Conservation (phyloP, 352 stramenopile species). For the Pythium chondricola region DNA sequence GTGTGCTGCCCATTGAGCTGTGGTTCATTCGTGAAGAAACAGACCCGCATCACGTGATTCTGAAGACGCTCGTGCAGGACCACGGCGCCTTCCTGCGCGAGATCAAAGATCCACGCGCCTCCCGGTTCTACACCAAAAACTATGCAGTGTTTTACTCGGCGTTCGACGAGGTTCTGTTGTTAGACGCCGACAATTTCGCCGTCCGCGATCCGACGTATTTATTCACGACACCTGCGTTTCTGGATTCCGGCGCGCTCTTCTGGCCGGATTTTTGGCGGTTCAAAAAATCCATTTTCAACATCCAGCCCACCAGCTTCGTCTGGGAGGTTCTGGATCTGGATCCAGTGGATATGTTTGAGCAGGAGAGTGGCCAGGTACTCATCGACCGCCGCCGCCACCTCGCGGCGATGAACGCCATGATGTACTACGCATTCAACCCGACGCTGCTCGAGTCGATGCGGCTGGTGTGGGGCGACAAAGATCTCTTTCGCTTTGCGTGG, state of each 20-base stretch:
- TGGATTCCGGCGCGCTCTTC: slow-evolving; percentile 47
- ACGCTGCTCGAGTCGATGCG: slow-evolving; percentile 34
- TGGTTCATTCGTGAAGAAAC: slow-evolving; percentile 63
- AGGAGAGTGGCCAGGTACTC: slow-evolving; percentile 73
- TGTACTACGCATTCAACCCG: slow-evolving; percentile 54
- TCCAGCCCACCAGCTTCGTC: slow-evolving; percentile 58
- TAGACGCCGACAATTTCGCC: slow-evolving; percentile 75
- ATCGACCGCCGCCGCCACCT: slow-evolving; percentile 43
- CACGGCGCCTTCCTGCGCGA: slow-evolving; percentile 56
- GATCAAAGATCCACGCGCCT: slow-evolving; percentile 44
- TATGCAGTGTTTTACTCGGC: slow-evolving; percentile 68
- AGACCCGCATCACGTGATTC: slow-evolving; percentile 34
- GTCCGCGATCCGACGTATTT: slow-evolving; percentile 57
- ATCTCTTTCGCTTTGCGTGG: slow-evolving; percentile 55
- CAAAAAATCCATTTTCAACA: slow-evolving; percentile 75
- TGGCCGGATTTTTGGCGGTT: slow-evolving; percentile 76
- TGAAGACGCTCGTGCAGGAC: slow-evolving; percentile 28
- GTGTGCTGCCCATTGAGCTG: slow-evolving; percentile 59
- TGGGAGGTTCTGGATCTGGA: slow-evolving; percentile 66
- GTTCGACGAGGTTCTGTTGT: slow-evolving; percentile 65
- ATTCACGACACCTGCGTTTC: slow-evolving; percentile 47
- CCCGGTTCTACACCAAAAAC: slow-evolving; percentile 67
- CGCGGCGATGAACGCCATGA: slow-evolving; percentile 49
- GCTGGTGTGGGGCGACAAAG: slow-evolving; percentile 73
- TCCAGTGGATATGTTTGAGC: slow-evolving; percentile 64